Evolutionary conservation across 2,329 filamentous ascomycete species (phyloP).

Genomic region (Diplodia intermedia): DNA sequence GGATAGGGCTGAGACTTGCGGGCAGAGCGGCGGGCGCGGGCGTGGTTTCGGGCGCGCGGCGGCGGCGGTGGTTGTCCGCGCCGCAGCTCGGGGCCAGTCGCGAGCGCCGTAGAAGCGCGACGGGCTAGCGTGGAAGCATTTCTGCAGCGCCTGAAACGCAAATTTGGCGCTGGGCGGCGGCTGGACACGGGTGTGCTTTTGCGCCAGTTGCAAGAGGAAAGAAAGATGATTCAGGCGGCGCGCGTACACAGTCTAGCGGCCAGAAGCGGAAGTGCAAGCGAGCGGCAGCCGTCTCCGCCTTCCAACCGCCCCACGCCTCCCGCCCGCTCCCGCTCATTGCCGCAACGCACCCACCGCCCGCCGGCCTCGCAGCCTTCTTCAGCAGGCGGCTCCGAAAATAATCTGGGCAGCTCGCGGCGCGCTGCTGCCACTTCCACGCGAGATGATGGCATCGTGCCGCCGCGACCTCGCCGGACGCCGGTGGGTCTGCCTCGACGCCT

Average conservation of each 20-base stretch:
- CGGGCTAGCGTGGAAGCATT: constrained; percentile 5
- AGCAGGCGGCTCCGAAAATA: constrained; percentile 7
- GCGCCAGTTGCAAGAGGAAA: too few relatives aligned
- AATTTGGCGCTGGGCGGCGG: constrained; percentile 13
- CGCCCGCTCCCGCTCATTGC: constrained; percentile 24
- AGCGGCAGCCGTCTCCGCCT: constrained; percentile 14
- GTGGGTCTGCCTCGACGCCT: background rate
- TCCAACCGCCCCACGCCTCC: constrained; percentile 7
- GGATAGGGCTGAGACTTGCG: constrained; percentile 24
- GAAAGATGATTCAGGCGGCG: constrained; percentile 19
- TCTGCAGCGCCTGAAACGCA: constrained; percentile 24
- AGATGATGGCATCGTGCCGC: constrained; percentile 15
- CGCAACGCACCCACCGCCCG: background rate
- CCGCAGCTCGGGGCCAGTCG: constrained; percentile 19
- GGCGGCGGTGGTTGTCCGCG: constrained; percentile 4
- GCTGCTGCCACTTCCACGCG: constrained; percentile 13
- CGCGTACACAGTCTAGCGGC: background rate
- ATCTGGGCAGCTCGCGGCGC: background rate
- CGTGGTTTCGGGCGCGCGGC: constrained; percentile 20
- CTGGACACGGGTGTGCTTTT: background rate
- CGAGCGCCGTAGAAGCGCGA: constrained; percentile 20
- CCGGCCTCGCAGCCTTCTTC: constrained; percentile 13
- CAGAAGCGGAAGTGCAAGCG: constrained; percentile 10
- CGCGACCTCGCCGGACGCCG: background rate
- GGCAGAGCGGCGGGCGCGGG: constrained; percentile 9